Base-by-base conservation (phyloP, 192 early-diverging fungal genomes). In the Coemansia sp. region DNA sequence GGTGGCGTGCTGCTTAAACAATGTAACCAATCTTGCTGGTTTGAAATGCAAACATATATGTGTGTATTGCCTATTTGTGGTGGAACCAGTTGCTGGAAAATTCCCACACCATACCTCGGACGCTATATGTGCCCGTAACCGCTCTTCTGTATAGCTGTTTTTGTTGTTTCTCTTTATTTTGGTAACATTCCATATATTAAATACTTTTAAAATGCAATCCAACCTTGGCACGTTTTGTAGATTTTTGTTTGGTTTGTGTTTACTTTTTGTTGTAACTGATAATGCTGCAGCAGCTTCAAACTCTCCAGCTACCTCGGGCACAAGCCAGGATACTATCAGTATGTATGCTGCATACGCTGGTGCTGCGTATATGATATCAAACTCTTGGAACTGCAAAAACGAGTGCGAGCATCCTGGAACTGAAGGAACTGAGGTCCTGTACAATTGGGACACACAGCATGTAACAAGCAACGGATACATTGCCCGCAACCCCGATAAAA, bases 281-380 rank as follows among this genome's bases (percentile, higher is more conserved):
- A 32, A 32, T 32, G 32, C 7, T 7, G 32, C 32, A 32, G 32
- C 32, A 32, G 32, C 32, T 32, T 45, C 43, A 14, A n/a, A 18
- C 43, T 45, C n/a, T 13, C 43, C 43, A 45, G 14, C 12, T 13
- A 45, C 20, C 10, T 13, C 10, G 10, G 23, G 10, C 13, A 24
- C 22, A 12, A 47, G 24, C 11, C 45, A 53, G 32, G 19, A 19
- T 3, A 65, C 54, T 23, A 24, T 75, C 5, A 50, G 65, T 18
- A 14, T 75, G 16, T 75, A 69, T 38, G 73, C 73, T 0, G 62
- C 73, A 3, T 75, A 75, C 57, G 50, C 72, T 13, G 67, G 73
- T 5, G 73, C 73, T 11, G 63, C 73, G 24, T 75, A 75, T 55
- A 35, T 35, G 7, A 12, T 64, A 1, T 20, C 57, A 7, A 12